Conservation (phyloP, 2,329 filamentous ascomycete genomes). For the Ophidiomyces ophidiicola region DNA sequence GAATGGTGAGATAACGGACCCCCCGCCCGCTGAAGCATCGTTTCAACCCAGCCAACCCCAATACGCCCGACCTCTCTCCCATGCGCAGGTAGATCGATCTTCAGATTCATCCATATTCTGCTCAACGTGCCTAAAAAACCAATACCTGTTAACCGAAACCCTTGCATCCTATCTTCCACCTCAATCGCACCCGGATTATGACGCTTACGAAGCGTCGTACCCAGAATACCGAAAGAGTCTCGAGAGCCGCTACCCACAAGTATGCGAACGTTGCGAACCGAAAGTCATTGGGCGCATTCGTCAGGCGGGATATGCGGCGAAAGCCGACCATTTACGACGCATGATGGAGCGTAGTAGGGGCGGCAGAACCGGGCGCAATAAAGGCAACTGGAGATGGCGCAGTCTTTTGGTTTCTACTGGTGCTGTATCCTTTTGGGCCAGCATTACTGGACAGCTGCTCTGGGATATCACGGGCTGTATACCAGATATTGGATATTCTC, state of each 20-base stretch:
- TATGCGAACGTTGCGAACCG: constrained; percentile 69
- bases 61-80: constrained; percentile 37
- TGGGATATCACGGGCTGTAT: constrained; percentile 33
- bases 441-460: constrained; percentile 32
- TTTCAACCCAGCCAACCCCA: constrained; percentile 32
- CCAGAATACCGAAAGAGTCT: constrained; percentile 59
- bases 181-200: constrained; percentile 54
- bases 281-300: constrained; percentile 58
- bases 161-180: constrained; percentile 69
- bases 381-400: constrained; percentile 32
- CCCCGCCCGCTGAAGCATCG: constrained; percentile 52
- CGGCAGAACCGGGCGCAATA: constrained; percentile 23
- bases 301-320: constrained; percentile 64
- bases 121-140: constrained; percentile 73
- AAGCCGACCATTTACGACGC: constrained; percentile 65
- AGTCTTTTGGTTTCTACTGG: constrained; percentile 33
- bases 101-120: constrained; percentile 48
- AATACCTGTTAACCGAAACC: constrained; percentile 62
- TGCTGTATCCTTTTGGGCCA: constrained; percentile 33
- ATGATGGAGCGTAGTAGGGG: constrained; percentile 54
- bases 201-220: constrained; percentile 54
- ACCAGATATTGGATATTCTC: constrained; percentile 13
- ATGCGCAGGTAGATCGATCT: constrained; percentile 26
- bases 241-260: constrained; percentile 75
- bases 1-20: constrained; percentile 83